Evolutionary conservation across 345 rosid genomes (phyloP).

Genomic region (Melaleuca quinquenervia): DNA sequence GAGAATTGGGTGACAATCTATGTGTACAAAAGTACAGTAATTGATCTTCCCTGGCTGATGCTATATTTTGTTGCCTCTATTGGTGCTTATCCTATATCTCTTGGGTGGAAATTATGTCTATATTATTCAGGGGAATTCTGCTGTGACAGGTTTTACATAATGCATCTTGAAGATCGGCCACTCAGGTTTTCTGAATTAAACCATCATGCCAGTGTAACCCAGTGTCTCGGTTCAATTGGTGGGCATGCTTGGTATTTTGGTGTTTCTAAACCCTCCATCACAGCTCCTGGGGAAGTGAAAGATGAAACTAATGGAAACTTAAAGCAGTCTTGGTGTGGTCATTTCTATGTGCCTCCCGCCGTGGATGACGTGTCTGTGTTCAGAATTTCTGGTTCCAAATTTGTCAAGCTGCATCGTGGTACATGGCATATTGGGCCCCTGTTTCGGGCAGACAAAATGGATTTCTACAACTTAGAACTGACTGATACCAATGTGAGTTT

Average conservation of each 20-base stretch:
- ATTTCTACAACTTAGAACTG: slow-evolving; percentile 78
- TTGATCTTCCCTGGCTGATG: background rate
- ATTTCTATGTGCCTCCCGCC: slow-evolving; percentile 50
- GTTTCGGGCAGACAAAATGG: slow-evolving; percentile 39
- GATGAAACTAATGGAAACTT: background rate
- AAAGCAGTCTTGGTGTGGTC: slow-evolving; percentile 35
- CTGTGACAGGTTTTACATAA: slow-evolving; percentile 42
- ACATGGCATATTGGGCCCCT: slow-evolving; percentile 92
- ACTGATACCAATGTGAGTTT: slow-evolving; percentile 69
- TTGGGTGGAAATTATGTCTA: background rate
- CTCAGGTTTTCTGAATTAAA: slow-evolving; percentile 40
- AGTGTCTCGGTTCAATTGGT: slow-evolving; percentile 79
- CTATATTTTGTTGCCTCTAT: background rate
- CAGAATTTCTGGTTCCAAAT: slow-evolving; percentile 57
- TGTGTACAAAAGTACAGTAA: background rate
- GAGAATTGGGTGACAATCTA: background rate
- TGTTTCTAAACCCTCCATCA: slow-evolving; percentile 57
- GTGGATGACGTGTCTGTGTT: slow-evolving; percentile 50
- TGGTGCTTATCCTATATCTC: background rate
- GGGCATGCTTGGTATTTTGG: slow-evolving; percentile 78
- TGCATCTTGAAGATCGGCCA: slow-evolving; percentile 34
- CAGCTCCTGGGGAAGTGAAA: slow-evolving; percentile 4
- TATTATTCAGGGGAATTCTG: background rate
- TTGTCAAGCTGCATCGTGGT: slow-evolving; percentile 52
- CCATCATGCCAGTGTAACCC: slow-evolving; percentile 82